These are phyloP conservation scores for Malus fusca DNA, from an alignment of 306 rosid genomes.

Conservation along the genomic window DNA sequence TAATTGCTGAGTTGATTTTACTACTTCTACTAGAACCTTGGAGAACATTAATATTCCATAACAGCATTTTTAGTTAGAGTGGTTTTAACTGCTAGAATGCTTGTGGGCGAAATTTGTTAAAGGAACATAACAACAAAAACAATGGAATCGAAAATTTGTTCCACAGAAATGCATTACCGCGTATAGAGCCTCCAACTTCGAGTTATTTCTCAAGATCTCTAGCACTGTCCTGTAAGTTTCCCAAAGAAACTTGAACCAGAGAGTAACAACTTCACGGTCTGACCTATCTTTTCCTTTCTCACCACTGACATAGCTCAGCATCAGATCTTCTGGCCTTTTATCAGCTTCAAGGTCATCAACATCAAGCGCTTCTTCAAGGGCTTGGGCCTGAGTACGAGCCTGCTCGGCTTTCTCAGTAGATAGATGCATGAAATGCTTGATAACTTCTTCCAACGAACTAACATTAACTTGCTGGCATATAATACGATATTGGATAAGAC, in stretches of 20 bases:
- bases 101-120: background rate
- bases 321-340: slow-evolving; percentile 90
- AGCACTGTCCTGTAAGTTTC: slow-evolving; percentile 97
- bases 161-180: slow-evolving; percentile 47
- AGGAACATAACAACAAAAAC: background rate
- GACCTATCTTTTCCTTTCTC: slow-evolving; percentile 96
- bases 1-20: background rate
- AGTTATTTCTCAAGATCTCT: slow-evolving; percentile 87
- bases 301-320: slow-evolving; percentile 94
- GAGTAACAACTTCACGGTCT: slow-evolving; percentile 89
- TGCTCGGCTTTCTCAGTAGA: slow-evolving; percentile 97
- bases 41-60: background rate
- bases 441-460: slow-evolving; percentile 88
- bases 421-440: slow-evolving; percentile 93
- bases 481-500: slow-evolving; percentile 92
- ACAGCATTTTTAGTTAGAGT: background rate
- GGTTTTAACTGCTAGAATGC: background rate
- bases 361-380: slow-evolving; percentile 89
- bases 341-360: slow-evolving; percentile 97
- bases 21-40: background rate
- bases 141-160: background rate
- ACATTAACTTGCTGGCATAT: slow-evolving; percentile 98
- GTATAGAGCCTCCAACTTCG: slow-evolving; percentile 86
- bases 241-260: slow-evolving; percentile 97
- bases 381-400: slow-evolving; percentile 93